Base-by-base conservation (phyloP, 495 filamentous ascomycete species). In the Oleoguttula mirabilis region DNA sequence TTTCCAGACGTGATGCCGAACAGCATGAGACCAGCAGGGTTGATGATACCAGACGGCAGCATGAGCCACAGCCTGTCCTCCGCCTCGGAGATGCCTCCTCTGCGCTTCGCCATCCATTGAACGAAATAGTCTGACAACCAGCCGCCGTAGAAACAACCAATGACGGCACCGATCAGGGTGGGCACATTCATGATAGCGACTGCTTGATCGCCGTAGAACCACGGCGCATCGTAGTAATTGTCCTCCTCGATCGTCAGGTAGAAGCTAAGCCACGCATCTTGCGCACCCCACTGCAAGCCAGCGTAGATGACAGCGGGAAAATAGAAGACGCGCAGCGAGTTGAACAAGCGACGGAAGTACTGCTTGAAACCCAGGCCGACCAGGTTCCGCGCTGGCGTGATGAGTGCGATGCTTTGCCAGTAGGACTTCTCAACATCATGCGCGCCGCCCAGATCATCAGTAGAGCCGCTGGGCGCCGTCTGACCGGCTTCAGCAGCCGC, bases 201-300 rank as follows among this genome's bases (percentile, higher is more conserved):
- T 4, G 52, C 41, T 3, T 22, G 3, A 27, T 44, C 21, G 17
- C 31, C 19, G 43, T 63, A 63, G 48, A 51, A 45, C 57, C 57
- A 63, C 1, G 60, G 60, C 10, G 47, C 34, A 1, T 45, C 51
- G 36, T 57, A 55, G 45, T 47, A 63, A 24, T 62, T 53, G 32
- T 62, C 54, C 3, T 62, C 55, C 39, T 63, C 57, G 12, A 60
- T 41, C 3, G 60, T 63, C 15, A 63, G 50, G 35, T 62, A 63
- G 47, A 63, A 63, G 12, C 55, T 55, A n/a, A 63, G 36, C 60
- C 60, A 63, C 3, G 60, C 60, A 42, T 63, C 60, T 35, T 63
- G 60, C 12, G 54, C 59, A 19, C 59, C 59, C 60, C 59, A 63
- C 36, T 62, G 60, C 15, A 63, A 28, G 7, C 41, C 39, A 4